These are phyloP conservation scores for Citrus medica DNA, from an alignment of 345 rosid genomes.

Conservation along the genomic window DNA sequence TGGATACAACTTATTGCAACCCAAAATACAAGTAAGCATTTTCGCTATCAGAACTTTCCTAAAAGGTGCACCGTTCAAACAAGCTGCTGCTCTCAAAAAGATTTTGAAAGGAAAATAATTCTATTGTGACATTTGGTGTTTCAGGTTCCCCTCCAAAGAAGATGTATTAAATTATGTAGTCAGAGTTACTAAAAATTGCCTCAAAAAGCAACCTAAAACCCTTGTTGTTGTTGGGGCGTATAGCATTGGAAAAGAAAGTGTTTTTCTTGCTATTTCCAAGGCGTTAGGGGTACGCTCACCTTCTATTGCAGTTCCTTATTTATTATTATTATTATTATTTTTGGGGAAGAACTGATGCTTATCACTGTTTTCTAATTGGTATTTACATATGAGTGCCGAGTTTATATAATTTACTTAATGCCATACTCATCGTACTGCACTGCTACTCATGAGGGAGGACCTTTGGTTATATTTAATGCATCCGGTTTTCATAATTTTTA, in stretches of 20 bases:
- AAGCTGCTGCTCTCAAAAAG: not conserved
- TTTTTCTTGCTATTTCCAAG: constrained; percentile 72
- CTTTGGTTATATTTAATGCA: not conserved
- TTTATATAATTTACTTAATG: not conserved
- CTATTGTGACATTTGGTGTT: constrained; percentile 2
- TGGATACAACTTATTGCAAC: constrained; percentile 82
- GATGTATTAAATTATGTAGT: constrained; percentile 61
- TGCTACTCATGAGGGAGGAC: not conserved
- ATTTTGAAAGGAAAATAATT: not conserved
- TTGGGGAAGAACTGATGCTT: not conserved
- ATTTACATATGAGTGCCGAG: not conserved
- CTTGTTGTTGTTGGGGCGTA: constrained; percentile 79
- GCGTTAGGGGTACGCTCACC: constrained; percentile 54
- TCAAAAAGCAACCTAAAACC: constrained; percentile 63
- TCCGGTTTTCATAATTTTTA: not conserved
- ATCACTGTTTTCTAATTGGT: not conserved
- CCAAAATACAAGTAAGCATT: constrained; percentile 62
- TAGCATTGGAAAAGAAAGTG: constrained; percentile 80
- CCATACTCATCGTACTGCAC: not conserved
- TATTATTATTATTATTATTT: too few species aligned
- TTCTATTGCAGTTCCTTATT: not conserved
- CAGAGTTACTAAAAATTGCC: constrained; percentile 44
- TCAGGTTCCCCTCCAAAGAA: constrained; percentile 77
- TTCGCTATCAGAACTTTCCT: not conserved
- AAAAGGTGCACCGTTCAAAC: not conserved